Evolutionary conservation across 2,329 filamentous ascomycete species (phyloP), one percentile per base, ranked within the genome.

Genomic region (Meredithiella fracta): DNA sequence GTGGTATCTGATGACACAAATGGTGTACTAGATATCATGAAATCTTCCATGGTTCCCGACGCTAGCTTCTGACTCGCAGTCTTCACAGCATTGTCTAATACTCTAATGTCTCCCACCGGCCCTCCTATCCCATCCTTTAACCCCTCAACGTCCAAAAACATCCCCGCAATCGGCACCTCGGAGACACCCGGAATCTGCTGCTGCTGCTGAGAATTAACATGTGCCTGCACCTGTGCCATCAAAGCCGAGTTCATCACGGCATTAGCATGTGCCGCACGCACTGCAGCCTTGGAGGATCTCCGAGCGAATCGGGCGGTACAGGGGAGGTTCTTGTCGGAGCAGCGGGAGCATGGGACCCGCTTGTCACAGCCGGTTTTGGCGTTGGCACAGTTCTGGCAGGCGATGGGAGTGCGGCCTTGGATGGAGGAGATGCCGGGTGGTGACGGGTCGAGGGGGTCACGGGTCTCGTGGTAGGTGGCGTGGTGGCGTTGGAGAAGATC

Each of bases 401-500:
- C 75, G 72, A 65, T 65, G 22, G 64, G 63, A 6, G 62, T 65
- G 69, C 58, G 67, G 62, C 65, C 72, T 60, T 66, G 67, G 11
- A 73, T 63, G 0, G 70, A 70, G 3, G 69, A 68, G 2, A 71
- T 64, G n/a, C 69, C 69, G 14, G 69, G 72, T 0, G 72, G 67
- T 8, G 68, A 61, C 2, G 70, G 67, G 47, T 73, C 71, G 67
- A 72, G 69, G 0, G 71, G 69, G 53, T 74, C 71, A 61, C 69
- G 68, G 5, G 67, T 68, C 62, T 75, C 72, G 65, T 77, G 75
- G 59, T 76, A 77, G 26, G 73, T 75, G 2, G 69, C 67, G 57
- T 75, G 68, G 57, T 77, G 74, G 62, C 74, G 67, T 61, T 74
- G 72, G 3, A 77, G 67, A 6, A 78, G 67, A 56, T 77, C 75